Base-by-base conservation (phyloP, 768 basidiomycete species). In the Psilocybe cubensis region DNA sequence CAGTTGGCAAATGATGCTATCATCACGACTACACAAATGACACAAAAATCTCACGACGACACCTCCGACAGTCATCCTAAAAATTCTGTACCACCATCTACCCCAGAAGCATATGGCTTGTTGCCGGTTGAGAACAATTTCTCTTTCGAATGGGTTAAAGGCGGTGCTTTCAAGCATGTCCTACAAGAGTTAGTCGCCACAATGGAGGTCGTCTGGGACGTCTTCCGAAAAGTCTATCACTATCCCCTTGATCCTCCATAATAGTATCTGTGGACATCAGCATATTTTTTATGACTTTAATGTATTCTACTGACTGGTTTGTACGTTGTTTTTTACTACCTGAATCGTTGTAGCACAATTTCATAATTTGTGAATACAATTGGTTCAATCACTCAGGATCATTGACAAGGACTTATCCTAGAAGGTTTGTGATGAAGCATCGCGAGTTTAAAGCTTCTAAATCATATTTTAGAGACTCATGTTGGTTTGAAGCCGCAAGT, bases 201-300 rank as follows among this genome's bases (percentile, higher is more conserved):
- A 4, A 52, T 80, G 46, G 74, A 74, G 48, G 68, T 71, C 17
- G 68, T 80, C 4, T 86, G 82, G 81, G 71, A 77, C 56, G 49
- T 84, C n/a, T 66, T 80, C 41, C 72, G 78, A 62, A 81, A 69
- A 70, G 70, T 77, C 23, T 80, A 83, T 63, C 83, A 86, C 66
- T 87, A 83, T 59, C 86, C 85, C 0, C 58, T 86, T 59, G 78
- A 81, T 58, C 84, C 84, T 40, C 78, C 81, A 33, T 75, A 68
- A 62, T 18, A 38, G 7, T 38, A 14, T 38, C 35, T 2, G 4
- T 17, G n/a, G 8, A 8, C 35, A 11, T 10, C 35, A 17, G 35
- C 35, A 17, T 38, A 12, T 38, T 11, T 38, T 38, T 7, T 33
- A 12, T 38, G n/a, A 8, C 35, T 38, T 38, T 9, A 38, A 12